phyloP scores from a whole-genome alignment of 2,329 filamentous ascomycete genomes.

The Cordyceps cateniannulata region DNA sequence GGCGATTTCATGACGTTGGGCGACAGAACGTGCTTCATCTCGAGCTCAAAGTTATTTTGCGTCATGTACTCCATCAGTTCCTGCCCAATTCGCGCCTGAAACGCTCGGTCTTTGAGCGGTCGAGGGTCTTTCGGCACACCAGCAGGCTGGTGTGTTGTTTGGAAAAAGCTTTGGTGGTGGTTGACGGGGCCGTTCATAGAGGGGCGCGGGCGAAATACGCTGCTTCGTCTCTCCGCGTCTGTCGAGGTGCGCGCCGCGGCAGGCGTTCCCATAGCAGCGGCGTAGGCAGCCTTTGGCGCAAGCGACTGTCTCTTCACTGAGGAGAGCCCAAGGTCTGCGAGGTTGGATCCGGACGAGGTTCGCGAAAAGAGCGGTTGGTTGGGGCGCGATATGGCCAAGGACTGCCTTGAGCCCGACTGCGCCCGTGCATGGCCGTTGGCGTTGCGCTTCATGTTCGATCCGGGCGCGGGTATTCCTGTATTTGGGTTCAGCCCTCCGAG shows the following conservation, averaged over 20 bases:
- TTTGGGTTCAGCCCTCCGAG: conserved; percentile 79
- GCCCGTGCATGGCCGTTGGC: conserved; percentile 69
- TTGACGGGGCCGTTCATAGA: conserved; percentile 61
- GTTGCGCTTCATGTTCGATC: conserved; percentile 87
- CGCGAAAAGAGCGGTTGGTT: conserved; percentile 83
- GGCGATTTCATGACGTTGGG: conserved; percentile 88
- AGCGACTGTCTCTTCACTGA: conserved; percentile 79
- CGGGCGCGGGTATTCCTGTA: conserved; percentile 80
- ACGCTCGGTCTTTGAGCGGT: conserved; percentile 73
- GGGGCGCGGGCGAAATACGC: conserved; percentile 66
- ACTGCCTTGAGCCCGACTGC: conserved; percentile 75
- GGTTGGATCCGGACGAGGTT: conserved; percentile 73
- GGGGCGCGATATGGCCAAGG: conserved; percentile 75
- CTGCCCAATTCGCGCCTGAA: conserved; percentile 75
- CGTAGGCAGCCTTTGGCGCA: conserved; percentile 60
- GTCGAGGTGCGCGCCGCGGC: conserved; percentile 44
- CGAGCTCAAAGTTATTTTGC: conserved; percentile 92
- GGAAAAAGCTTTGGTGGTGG: conserved; percentile 88
- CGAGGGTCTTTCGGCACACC: conserved; percentile 82
- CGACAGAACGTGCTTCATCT: conserved; percentile 91
- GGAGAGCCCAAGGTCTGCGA: conserved; percentile 72
- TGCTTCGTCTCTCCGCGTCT: conserved; percentile 65
- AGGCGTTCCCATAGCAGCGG: conserved; percentile 38
- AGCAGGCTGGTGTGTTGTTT: conserved; percentile 73
- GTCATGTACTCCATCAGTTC: conserved; percentile 89